Evolutionary conservation across 1,284 basidiomycete species (phyloP).

Genomic region (Sanghuangporus sanghuang): DNA sequence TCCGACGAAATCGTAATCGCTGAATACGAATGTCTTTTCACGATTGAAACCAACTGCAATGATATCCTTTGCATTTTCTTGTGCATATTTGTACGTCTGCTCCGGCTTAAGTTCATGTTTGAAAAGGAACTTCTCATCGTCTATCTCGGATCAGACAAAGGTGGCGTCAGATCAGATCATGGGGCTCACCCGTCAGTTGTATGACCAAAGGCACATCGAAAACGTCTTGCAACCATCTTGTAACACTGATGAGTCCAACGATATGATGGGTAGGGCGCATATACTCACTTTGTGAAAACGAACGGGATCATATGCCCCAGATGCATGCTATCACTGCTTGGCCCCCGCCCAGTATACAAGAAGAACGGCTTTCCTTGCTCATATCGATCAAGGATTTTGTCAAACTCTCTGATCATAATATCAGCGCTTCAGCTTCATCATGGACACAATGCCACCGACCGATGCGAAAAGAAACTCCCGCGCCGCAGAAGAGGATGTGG

Average conservation of each 20-base stretch:
- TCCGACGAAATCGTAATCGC: constrained; percentile 84
- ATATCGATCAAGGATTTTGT: constrained; percentile 91
- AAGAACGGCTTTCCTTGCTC: constrained; percentile 98
- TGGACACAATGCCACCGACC: constrained; percentile 45
- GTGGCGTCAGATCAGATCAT: not conserved
- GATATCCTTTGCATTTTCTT: constrained; percentile 89
- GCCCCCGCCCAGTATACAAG: constrained; percentile 96
- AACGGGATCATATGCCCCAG: constrained; percentile 98
- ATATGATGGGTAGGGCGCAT: not conserved
- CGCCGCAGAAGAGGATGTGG: constrained; percentile 91
- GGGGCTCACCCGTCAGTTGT: constrained; percentile 77
- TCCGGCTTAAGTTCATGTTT: constrained; percentile 91
- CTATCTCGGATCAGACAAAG: constrained; percentile 35
- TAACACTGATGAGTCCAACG: not conserved
- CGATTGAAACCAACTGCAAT: constrained; percentile 94
- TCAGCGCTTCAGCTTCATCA: constrained; percentile 11
- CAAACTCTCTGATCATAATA: constrained; percentile 67
- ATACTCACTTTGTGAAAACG: constrained; percentile 86
- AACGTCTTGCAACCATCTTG: constrained; percentile 93
- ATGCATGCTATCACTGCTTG: constrained; percentile 97
- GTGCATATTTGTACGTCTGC: constrained; percentile 82
- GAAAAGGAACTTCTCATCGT: constrained; percentile 99
- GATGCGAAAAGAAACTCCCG: constrained; percentile 97
- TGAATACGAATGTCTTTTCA: constrained; percentile 97
- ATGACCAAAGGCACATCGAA: constrained; percentile 94